Evolutionary conservation across 306 rosid species (phyloP).

Genomic region (Datisca glomerata): DNA sequence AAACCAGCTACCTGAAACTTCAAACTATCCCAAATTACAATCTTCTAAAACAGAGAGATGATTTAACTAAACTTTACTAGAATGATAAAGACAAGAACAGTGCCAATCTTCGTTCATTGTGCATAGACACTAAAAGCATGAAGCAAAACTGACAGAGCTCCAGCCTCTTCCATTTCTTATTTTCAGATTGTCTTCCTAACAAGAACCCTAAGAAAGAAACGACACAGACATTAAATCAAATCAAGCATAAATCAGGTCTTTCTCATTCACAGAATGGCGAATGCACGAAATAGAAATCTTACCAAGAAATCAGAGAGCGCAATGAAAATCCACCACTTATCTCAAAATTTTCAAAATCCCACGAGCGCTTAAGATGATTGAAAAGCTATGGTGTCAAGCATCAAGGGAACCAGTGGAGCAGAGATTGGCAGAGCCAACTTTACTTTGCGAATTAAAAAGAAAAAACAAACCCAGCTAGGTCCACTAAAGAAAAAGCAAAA

Average conservation of each 20-base stretch:
- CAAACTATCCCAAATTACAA: conserved; percentile 1
- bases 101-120: neutral
- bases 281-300: too few relatives aligned
- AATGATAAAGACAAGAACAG: conserved; percentile 8
- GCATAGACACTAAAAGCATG: conserved; percentile 10
- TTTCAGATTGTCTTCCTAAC: conserved; percentile 26
- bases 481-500: conserved; percentile 19
- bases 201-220: conserved; percentile 5
- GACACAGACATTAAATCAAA: neutral
- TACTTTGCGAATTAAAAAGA: conserved; percentile 23
- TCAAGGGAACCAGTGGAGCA: conserved; percentile 64
- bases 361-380: conserved; percentile 35
- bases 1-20: conserved; percentile 4
- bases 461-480: conserved; percentile 23
- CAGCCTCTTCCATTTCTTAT: conserved; percentile 6
- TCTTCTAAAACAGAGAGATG: conserved; percentile 6
- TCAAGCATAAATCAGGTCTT: conserved; percentile 6
- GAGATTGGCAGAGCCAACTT: conserved; percentile 27
- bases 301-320: conserved; percentile 13
- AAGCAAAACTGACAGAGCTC: conserved; percentile 10
- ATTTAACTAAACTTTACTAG: conserved; percentile 12
- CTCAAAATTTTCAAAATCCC: conserved; percentile 14
- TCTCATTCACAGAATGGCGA: too few relatives aligned
- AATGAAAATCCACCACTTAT: neutral
- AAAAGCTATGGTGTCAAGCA: conserved; percentile 53